A percentile compares a stretch with the other conserved stretches of the same genome.
Conservation (phyloP, 768 basidiomycete species). For the Tulasnella sp. region DNA sequence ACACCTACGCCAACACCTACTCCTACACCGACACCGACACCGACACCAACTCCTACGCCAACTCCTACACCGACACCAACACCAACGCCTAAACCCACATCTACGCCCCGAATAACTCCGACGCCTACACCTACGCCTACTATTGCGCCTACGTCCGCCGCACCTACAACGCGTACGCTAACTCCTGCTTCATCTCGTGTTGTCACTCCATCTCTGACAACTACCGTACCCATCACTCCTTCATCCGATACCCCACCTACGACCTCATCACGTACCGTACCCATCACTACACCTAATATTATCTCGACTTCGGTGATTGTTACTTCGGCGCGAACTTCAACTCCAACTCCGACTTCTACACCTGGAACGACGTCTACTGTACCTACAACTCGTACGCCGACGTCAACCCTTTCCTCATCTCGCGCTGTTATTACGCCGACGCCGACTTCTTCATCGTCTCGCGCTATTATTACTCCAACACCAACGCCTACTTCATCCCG, state of each 20-base stretch:
- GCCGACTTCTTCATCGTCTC: background rate
- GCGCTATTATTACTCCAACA: background rate
- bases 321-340: background rate
- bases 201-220: background rate
- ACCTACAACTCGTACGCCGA: background rate
- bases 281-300: background rate
- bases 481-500: background rate
- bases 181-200: background rate
- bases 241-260: too few relatives aligned
- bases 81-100: background rate
- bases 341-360: background rate
- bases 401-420: too few relatives aligned
- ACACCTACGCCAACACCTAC: background rate
- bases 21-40: background rate
- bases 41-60: background rate
- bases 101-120: background rate
- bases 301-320: background rate
- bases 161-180: background rate
- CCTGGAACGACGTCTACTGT: background rate
- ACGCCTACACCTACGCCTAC: background rate
- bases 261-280: background rate
- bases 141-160: background rate
- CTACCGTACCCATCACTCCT: background rate
- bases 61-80: background rate
- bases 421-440: too few relatives aligned